Conservation (phyloP, 225 moss, liverwort and hornwort genomes). For the Straminergon stramineum region DNA sequence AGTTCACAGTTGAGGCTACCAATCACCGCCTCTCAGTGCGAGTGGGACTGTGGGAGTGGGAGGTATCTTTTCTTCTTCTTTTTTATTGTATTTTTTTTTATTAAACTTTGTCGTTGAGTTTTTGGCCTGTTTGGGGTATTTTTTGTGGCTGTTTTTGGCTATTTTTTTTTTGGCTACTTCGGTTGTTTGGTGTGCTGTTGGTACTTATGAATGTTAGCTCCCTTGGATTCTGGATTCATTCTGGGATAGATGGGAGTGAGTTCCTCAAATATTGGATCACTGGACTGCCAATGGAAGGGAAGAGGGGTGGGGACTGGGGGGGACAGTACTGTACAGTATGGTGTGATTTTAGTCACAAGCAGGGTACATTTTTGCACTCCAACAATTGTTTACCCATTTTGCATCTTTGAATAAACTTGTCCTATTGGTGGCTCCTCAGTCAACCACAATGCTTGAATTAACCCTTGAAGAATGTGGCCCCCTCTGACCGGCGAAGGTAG, state of each 20-base stretch:
- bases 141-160: not conserved
- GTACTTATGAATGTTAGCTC: not conserved
- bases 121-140: not conserved
- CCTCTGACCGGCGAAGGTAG: no score
- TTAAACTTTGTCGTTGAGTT: not conserved
- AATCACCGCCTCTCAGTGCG: not conserved
- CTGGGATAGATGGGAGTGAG: not conserved
- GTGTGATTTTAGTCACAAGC: not conserved
- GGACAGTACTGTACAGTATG: not conserved
- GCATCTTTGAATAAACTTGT: not conserved
- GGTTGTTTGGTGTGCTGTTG: not conserved
- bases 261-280: not conserved
- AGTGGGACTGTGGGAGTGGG: not conserved
- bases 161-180: not conserved
- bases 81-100: not conserved
- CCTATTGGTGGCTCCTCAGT: not conserved
- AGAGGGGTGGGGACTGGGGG: no score
- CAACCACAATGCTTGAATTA: not conserved
- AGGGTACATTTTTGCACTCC: not conserved
- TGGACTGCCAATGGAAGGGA: not conserved
- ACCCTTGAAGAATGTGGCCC: accelerated
- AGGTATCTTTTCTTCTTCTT: not conserved
- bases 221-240: not conserved
- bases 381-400: not conserved
- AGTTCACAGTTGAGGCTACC: not conserved